phyloP scores from a whole-genome alignment of 805 yeast genomes.

The Candida wancherniae region DNA sequence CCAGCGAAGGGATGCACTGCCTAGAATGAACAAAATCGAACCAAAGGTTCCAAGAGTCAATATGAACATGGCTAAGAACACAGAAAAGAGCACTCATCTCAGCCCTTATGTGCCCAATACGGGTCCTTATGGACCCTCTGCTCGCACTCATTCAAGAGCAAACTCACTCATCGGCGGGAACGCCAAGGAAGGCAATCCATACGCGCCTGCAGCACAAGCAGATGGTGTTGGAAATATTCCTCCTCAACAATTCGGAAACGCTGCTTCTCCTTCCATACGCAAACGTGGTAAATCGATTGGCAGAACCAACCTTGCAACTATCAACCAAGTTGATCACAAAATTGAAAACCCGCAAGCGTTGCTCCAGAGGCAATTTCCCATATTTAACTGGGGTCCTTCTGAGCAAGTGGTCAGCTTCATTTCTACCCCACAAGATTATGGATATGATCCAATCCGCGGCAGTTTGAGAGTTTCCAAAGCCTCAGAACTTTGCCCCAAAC shows the following conservation, averaged over 20 bases:
- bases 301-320: conserved; percentile 5
- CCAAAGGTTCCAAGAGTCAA: conserved; percentile 19
- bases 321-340: conserved; percentile 10
- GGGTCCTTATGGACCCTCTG: conserved; percentile 42
- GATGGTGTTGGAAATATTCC: conserved; percentile 12
- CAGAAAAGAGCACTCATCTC: conserved; percentile 20
- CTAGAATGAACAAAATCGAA: no score
- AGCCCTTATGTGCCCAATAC: conserved; percentile 42
- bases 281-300: conserved; percentile 11
- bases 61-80: conserved; percentile 21
- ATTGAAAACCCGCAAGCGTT: conserved; percentile 51
- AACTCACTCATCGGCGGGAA: conserved; percentile 37
- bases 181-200: conserved; percentile 39
- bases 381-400: conserved; percentile 57
- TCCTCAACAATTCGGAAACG: conserved; percentile 11
- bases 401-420: conserved; percentile 25
- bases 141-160: conserved; percentile 35
- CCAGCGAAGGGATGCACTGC: no score
- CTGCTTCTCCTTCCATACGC: conserved; percentile 5
- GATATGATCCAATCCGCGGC: no score
- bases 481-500: conserved; percentile 18
- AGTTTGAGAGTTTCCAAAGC: conserved; percentile 34
- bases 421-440: no score
- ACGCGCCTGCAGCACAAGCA: conserved; percentile 29
- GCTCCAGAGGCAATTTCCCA: conserved; percentile 63